These are phyloP conservation scores for Myotisia sp. DNA, from an alignment of 2,329 filamentous ascomycete genomes.

Conservation along the genomic window DNA sequence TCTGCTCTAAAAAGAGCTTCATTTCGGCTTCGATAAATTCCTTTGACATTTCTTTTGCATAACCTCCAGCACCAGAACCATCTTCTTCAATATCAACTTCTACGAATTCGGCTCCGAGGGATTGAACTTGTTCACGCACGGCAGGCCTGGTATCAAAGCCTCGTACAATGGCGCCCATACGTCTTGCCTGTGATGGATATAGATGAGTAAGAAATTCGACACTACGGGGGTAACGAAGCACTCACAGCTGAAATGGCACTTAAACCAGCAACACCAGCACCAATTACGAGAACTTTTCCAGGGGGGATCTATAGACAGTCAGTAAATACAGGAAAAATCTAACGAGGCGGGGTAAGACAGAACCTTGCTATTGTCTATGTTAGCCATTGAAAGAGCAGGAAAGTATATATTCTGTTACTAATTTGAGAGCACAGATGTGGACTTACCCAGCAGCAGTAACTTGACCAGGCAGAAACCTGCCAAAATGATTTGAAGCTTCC, in stretches of 20 bases:
- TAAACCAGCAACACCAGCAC: constrained; percentile 74
- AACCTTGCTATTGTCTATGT: constrained; percentile 14
- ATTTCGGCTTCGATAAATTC: constrained; percentile 88
- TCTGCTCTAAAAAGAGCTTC: constrained; percentile 81
- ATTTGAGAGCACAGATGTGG: neutral
- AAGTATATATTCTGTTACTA: constrained; percentile 7
- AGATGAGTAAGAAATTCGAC: neutral
- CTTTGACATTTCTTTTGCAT: constrained; percentile 88
- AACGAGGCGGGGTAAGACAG: too few relatives aligned
- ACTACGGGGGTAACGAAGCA: neutral
- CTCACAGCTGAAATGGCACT: constrained; percentile 67
- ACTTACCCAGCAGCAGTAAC: constrained; percentile 66
- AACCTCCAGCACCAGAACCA: constrained; percentile 69
- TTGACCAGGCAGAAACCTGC: constrained; percentile 75
- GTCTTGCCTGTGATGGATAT: constrained; percentile 41
- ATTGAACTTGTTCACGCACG: constrained; percentile 78
- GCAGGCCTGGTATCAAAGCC: constrained; percentile 87
- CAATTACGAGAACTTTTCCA: constrained; percentile 80
- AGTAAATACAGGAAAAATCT: constrained; percentile 9
- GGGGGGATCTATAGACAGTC: constrained; percentile 52
- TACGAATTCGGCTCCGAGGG: constrained; percentile 76
- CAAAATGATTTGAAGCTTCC: constrained; percentile 79
- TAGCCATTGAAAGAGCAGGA: too few relatives aligned
- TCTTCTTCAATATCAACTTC: constrained; percentile 77
- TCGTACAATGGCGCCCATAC: constrained; percentile 76